Evolutionary conservation across 257 asterid species (phyloP).

Genomic region (Petunia secreta): DNA sequence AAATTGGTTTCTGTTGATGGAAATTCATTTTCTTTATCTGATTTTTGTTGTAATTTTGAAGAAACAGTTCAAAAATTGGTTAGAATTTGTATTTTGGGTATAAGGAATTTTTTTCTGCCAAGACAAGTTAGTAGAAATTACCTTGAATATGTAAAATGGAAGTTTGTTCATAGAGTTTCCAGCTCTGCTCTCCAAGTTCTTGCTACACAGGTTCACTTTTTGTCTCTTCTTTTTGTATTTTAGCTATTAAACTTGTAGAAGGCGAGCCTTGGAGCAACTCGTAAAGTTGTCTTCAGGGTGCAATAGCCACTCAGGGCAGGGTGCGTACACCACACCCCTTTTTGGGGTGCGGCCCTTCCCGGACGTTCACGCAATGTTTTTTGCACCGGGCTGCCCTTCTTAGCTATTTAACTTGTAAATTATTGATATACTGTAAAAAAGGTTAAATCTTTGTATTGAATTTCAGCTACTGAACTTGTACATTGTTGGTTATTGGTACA

Average conservation of each 20-base stretch:
- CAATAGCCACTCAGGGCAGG: too few species aligned
- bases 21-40: slow-evolving; percentile 45
- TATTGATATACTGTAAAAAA: background rate
- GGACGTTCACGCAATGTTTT: too few species aligned
- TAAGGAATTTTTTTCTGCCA: slow-evolving; percentile 77
- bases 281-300: too few species aligned
- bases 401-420: background rate
- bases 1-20: slow-evolving; percentile 63
- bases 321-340: too few species aligned
- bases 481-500: background rate
- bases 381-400: too few species aligned
- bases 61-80: slow-evolving; percentile 54
- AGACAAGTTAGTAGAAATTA: slow-evolving; percentile 69
- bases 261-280: too few species aligned
- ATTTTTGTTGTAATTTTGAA: slow-evolving; percentile 47
- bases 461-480: background rate
- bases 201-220: slow-evolving; percentile 78
- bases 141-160: slow-evolving; percentile 91
- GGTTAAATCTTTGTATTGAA: slow-evolving; percentile 15
- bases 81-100: slow-evolving; percentile 46
- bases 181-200: slow-evolving; percentile 97
- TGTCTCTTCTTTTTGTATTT: background rate
- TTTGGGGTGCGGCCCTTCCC: too few species aligned
- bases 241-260: background rate
- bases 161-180: slow-evolving; percentile 85